These are phyloP conservation scores for Phialophora tarda DNA, from an alignment of 2,329 filamentous ascomycete species.

Conservation along the genomic window DNA sequence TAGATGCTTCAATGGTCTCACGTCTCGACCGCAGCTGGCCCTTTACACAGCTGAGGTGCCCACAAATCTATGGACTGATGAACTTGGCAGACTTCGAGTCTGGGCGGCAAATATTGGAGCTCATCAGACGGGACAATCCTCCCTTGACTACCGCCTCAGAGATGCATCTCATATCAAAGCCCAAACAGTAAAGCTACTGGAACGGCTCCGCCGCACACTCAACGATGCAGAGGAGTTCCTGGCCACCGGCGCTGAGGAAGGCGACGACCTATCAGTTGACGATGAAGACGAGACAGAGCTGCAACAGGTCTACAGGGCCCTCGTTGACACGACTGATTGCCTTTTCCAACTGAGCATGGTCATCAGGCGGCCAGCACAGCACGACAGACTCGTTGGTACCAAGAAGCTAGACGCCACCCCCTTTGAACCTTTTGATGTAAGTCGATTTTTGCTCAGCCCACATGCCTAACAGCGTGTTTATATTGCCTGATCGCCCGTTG, in stretches of 20 bases:
- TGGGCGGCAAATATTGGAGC: conserved; percentile 46
- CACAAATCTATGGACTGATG: conserved; percentile 16
- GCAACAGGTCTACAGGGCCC: conserved; percentile 33
- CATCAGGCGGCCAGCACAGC: conserved; percentile 47
- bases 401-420: conserved; percentile 34
- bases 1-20: background rate
- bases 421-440: conserved; percentile 41
- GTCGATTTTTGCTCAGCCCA: background rate
- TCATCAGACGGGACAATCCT: conserved; percentile 40
- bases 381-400: conserved; percentile 43
- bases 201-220: conserved; percentile 30
- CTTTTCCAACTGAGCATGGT: conserved; percentile 48
- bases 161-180: conserved; percentile 40
- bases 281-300: conserved; percentile 30
- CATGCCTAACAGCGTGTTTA: background rate
- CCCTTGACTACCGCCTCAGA: conserved; percentile 43
- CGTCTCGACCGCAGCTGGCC: background rate
- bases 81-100: conserved; percentile 25
- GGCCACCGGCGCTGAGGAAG: background rate
- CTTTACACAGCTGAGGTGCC: conserved; percentile 5
- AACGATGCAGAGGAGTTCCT: conserved; percentile 32
- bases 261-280: background rate
- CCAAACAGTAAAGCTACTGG: conserved; percentile 31
- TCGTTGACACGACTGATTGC: conserved; percentile 42
- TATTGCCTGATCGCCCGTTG: background rate